These are phyloP conservation scores for Myotisia sp. DNA, from an alignment of 2,329 filamentous ascomycete genomes.

Conservation along the genomic window DNA sequence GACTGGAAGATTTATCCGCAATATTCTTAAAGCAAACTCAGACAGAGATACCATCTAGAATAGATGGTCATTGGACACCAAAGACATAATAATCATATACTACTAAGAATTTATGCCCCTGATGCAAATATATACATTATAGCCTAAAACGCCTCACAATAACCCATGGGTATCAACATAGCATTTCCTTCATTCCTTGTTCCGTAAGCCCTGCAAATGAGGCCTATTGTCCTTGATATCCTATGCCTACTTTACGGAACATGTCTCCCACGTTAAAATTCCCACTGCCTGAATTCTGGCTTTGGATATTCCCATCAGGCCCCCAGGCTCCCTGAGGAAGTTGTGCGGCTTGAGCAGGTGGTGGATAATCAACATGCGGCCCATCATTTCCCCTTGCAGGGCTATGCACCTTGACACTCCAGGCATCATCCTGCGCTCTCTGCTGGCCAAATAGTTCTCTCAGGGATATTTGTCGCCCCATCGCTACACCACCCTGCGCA, in stretches of 20 bases:
- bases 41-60: conserved; percentile 6
- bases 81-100: too few species aligned
- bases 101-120: too few species aligned
- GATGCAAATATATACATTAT: too few species aligned
- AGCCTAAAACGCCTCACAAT: conserved; percentile 1
- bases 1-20: conserved; percentile 35
- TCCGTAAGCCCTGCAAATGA: conserved; percentile 11
- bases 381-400: conserved; percentile 9
- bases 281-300: not conserved
- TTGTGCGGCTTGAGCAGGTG: not conserved
- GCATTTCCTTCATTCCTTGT: conserved; percentile 5
- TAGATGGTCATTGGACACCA: conserved; percentile 1
- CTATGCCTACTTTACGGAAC: conserved; percentile 27
- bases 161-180: conserved; percentile 3
- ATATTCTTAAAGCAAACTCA: conserved; percentile 21
- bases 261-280: conserved; percentile 10
- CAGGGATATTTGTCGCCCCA: conserved; percentile 40
- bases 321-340: not conserved
- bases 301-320: not conserved
- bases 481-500: conserved; percentile 29
- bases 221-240: conserved; percentile 6
- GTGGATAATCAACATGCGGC: conserved; percentile 3
- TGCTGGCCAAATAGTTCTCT: conserved; percentile 43
- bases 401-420: conserved; percentile 36
- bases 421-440: conserved; percentile 37